Conservation (phyloP, 2,329 filamentous ascomycete genomes). For the Diaporthe destruens region DNA sequence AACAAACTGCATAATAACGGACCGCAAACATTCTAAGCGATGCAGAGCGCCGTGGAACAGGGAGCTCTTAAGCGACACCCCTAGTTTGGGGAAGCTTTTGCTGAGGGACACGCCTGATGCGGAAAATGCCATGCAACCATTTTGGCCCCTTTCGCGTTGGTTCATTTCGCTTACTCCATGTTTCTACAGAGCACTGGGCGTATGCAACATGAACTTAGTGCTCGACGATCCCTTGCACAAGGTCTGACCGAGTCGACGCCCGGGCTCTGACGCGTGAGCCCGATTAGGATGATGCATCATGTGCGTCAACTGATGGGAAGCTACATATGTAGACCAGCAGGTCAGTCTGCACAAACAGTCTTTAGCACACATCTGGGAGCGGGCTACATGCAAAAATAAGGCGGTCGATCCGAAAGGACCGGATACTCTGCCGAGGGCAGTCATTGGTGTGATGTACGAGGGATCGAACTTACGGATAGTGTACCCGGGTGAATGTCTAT, state of each 20-base stretch:
- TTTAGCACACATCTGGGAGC: not conserved
- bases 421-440: not conserved
- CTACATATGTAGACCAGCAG: not conserved
- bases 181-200: not conserved
- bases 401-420: not conserved
- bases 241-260: not conserved
- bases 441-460: not conserved
- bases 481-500: not conserved
- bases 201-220: too few relatives aligned
- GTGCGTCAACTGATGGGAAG: too few relatives aligned
- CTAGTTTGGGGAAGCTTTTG: not conserved
- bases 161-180: slow-evolving; percentile 4
- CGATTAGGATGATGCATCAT: not conserved
- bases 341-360: not conserved
- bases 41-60: not conserved
- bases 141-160: not conserved
- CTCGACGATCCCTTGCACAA: not conserved
- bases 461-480: not conserved
- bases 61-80: not conserved
- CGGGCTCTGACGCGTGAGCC: not conserved
- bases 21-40: not conserved
- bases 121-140: not conserved
- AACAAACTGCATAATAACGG: not conserved
- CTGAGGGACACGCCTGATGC: not conserved
- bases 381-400: not conserved